Evolutionary conservation across 441 rosid genomes (phyloP).

Genomic region (Euphorbia celastroides): DNA sequence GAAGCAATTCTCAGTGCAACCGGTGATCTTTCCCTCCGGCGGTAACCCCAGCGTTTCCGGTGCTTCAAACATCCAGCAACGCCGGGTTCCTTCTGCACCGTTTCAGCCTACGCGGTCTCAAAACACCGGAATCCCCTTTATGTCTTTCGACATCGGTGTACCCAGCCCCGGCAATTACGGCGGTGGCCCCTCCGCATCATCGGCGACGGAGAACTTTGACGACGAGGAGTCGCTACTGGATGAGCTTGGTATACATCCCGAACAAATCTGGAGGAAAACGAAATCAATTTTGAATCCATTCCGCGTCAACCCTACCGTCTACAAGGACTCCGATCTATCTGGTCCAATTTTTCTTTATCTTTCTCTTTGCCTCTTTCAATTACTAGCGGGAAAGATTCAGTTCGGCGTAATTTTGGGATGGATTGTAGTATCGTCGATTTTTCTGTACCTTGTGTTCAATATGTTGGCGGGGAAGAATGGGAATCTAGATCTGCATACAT

Average conservation of each 20-base stretch:
- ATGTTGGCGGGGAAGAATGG: constrained; percentile 93
- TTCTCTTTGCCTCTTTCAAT: constrained; percentile 71
- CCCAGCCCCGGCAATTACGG: constrained; percentile 41
- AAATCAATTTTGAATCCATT: constrained; percentile 74
- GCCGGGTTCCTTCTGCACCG: constrained; percentile 65
- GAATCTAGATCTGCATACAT: constrained; percentile 72
- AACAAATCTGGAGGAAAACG: constrained; percentile 87
- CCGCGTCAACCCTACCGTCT: constrained; percentile 58
- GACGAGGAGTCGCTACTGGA: constrained; percentile 90
- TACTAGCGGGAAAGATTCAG: constrained; percentile 86
- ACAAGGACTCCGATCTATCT: constrained; percentile 78
- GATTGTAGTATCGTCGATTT: constrained; percentile 89
- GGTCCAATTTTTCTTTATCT: constrained; percentile 82
- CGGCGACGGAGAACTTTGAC: constrained; percentile 39
- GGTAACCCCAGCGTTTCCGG: constrained; percentile 36
- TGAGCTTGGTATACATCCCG: constrained; percentile 96
- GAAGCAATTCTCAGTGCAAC: constrained; percentile 74
- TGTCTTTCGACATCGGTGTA: constrained; percentile 85
- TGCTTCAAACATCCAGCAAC: constrained; percentile 48
- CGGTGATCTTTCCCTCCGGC: constrained; percentile 77
- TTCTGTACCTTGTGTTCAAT: constrained; percentile 74
- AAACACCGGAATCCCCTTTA: constrained; percentile 70
- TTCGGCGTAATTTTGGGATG: constrained; percentile 91
- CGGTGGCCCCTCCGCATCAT: constrained; percentile 40
- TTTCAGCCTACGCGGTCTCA: constrained; percentile 69